Evolutionary conservation across 2,329 filamentous ascomycete genomes (phyloP).

Genomic region (Tolypocladium ophioglossoides): DNA sequence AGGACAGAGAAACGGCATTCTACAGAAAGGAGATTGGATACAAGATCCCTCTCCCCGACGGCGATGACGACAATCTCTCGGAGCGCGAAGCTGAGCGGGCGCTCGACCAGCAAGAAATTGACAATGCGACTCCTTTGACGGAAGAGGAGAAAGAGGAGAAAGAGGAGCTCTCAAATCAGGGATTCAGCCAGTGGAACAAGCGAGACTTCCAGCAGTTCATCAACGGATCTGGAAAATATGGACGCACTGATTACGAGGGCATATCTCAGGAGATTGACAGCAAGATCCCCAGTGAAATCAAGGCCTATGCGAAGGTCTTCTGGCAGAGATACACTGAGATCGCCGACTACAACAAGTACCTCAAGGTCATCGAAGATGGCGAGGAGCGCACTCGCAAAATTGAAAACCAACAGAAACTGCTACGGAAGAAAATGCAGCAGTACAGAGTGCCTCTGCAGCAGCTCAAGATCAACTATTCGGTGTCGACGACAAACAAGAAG

Average conservation of each 20-base stretch:
- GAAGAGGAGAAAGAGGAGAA: constrained; percentile 88
- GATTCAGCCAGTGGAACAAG: constrained; percentile 92
- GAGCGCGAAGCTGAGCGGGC: constrained; percentile 82
- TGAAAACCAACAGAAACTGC: constrained; percentile 84
- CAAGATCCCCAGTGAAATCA: constrained; percentile 77
- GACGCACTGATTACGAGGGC: constrained; percentile 71
- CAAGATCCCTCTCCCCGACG: constrained; percentile 83
- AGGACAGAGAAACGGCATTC: constrained; percentile 91
- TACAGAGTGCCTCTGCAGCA: constrained; percentile 97
- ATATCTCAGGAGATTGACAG: constrained; percentile 88
- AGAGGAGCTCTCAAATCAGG: constrained; percentile 66
- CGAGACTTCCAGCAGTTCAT: constrained; percentile 98
- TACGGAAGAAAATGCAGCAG: constrained; percentile 90
- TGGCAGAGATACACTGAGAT: constrained; percentile 94
- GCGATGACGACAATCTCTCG: constrained; percentile 75
- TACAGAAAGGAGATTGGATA: constrained; percentile 96
- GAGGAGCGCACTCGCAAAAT: constrained; percentile 84
- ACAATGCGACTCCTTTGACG: constrained; percentile 77
- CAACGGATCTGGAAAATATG: constrained; percentile 88
- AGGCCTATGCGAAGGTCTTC: constrained; percentile 86
- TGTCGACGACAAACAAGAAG: constrained; percentile 99
- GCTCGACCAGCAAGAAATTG: constrained; percentile 83
- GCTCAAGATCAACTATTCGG: constrained; percentile 97
- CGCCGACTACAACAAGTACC: constrained; percentile 76
- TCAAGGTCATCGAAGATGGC: constrained; percentile 82